Evolutionary conservation across 805 yeast species (phyloP), one percentile per base, ranked within the genome.

Genomic region (Saturnispora serradocipensis): DNA sequence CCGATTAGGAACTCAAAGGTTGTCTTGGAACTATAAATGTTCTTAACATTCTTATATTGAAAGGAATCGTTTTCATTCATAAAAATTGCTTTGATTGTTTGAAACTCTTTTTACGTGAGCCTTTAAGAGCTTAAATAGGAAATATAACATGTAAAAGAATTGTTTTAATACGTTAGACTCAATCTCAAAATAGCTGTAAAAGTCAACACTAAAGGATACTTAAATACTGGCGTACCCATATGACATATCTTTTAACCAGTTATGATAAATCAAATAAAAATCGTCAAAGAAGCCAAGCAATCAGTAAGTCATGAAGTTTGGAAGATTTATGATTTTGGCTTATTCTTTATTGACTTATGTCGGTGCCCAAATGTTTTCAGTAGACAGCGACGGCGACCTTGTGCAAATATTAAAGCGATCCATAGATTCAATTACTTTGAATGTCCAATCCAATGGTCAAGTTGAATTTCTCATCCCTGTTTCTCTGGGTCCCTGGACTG

Each of bases 401-500:
- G 30, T 43, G 35, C 16, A 42, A 11, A 18, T 44, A 24, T 9
- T 7, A 15, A 32, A 43, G 10, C 35, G 44, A 20, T 34, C n/a
- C 13, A 11, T 35, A 0, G 24, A 27, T 4, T 5, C 9, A 4
- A 42, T 45, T n/a, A 28, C 42, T 11, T 7, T 54, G 30, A 45
- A 30, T 24, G 52, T 46, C 13, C 39, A 36, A 9, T 27, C 47
- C 1, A 42, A 42, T 44, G 51, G 51, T 5, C 47, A 43, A 34
- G 36, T 55, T 22, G 47, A 44, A 20, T 42, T 58, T 47, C 55
- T 53, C 30, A 34, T 59, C 30, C 62, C 62, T 22, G 34, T 45
- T 4, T 34, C 51, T 25, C 11, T 34, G 18, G 51, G 45, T 18
- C 42, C 53, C 5, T 53, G 42, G 44, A 10, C 49, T 9, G 32